Base-by-base conservation (phyloP, 169 alveolate genomes). In the Babesia bigemina region DNA sequence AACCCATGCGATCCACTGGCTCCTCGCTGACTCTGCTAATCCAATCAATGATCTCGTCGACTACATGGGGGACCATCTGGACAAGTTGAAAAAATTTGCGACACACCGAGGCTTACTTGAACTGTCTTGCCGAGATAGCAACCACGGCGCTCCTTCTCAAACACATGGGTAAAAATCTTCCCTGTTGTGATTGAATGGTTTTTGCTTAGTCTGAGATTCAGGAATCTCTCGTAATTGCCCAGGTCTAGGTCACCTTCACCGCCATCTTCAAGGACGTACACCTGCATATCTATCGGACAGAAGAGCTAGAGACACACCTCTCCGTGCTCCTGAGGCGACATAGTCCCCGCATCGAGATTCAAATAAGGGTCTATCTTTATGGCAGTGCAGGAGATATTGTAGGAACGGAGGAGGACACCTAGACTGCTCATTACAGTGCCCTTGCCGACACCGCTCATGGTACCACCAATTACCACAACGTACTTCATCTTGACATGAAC, bases 301-400 rank as follows among this genome's bases (percentile, higher is more conserved):
- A 24, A 61, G 62, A 56, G 39, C 44, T 50, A 56, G 19, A 60
- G 77, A 71, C 77, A 87, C 36, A 95, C 98, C 84, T 97, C 99
- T 16, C 99, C 98, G 76, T 97, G 99, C 84, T 95, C 99, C 67
- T 92, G 93, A 28, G 99, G 99, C 57, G 98, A 92, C 98, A 97
- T 96, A 16, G 98, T 95, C 33, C 99, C 99, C 19, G 98, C 98
- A 79, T 96, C 98, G 21, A 88, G 78, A 63, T 94, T 95, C 53
- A 96, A 93, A 81, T 97, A 97, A 0, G 99, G 99, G 81, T 97
- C 99, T 56, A 97, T 93, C 81, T 97, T 97, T 44, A 97, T 94
- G 33, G 98, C 96, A 36, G 99, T 94, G 62, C 96, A 95, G 39
- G 91, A 85, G 59, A 88, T 87, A 24, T 97, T 97, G 70, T 92